A percentile compares a stretch with the other conserved stretches of the same genome.
Conservation (phyloP, 371 early-diverging fungal species). For the Saksenaea vasiformis region DNA sequence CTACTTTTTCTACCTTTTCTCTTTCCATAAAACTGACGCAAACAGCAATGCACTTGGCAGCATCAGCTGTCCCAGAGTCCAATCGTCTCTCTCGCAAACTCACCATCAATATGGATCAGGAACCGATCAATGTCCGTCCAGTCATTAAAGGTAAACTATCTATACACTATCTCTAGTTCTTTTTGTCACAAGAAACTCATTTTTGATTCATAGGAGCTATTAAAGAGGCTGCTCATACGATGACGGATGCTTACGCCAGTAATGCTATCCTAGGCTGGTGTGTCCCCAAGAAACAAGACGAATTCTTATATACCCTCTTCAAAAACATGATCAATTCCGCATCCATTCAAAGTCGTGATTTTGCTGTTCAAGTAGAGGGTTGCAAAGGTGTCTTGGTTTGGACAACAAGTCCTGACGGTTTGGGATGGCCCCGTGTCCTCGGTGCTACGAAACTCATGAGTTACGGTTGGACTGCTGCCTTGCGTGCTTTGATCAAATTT, state of each 20-base stretch:
- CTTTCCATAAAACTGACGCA: background rate
- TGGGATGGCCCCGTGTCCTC: slow-evolving; percentile 29
- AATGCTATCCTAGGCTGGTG: slow-evolving; percentile 27
- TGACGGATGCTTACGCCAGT: slow-evolving; percentile 35
- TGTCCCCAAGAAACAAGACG: slow-evolving; percentile 22
- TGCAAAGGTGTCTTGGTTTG: slow-evolving; percentile 51
- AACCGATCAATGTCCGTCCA: slow-evolving; percentile 39
- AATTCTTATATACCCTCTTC: slow-evolving; percentile 34
- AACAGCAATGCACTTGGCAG: background rate
- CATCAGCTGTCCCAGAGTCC: slow-evolving; percentile 7
- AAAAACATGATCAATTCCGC: slow-evolving; percentile 39
- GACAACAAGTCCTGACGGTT: slow-evolving; percentile 33
- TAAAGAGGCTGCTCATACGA: slow-evolving; percentile 46
- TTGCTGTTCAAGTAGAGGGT: slow-evolving; percentile 47
- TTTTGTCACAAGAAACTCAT: too few species aligned
- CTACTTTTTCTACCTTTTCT: background rate
- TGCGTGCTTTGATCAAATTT: slow-evolving; percentile 31
- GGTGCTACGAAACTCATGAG: slow-evolving; percentile 33
- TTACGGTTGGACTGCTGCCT: slow-evolving; percentile 34
- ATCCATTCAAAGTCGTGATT: slow-evolving; percentile 41
- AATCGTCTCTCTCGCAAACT: slow-evolving; percentile 37
- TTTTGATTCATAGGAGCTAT: slow-evolving; percentile 53
- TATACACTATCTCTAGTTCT: too few species aligned
- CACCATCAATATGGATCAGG: slow-evolving; percentile 34
- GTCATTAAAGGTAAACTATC: slow-evolving; percentile 40